phyloP scores from a whole-genome alignment of 2,329 filamentous ascomycete genomes.

The Penicillium vulpinum region DNA sequence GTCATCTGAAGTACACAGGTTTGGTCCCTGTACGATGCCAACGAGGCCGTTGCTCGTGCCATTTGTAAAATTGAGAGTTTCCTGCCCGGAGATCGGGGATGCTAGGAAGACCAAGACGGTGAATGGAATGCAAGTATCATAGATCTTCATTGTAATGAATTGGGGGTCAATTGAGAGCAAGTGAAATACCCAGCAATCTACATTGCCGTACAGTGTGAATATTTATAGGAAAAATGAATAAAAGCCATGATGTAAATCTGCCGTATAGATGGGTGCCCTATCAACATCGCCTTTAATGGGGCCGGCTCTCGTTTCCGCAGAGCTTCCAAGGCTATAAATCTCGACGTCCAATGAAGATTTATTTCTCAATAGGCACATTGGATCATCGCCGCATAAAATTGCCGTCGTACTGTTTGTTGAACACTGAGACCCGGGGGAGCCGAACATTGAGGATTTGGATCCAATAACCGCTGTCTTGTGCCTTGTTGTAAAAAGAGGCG shows the following conservation, averaged over 20 bases:
- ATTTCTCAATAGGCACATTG: background rate
- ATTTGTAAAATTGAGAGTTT: background rate
- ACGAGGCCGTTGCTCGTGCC: background rate
- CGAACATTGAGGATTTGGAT: background rate
- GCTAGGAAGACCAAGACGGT: background rate
- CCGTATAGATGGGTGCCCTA: background rate
- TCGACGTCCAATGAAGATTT: background rate
- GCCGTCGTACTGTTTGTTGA: background rate
- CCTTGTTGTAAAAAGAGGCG: background rate
- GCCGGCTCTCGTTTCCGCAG: constrained; percentile 1
- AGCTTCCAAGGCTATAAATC: background rate
- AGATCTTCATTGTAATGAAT: background rate
- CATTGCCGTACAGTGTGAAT: background rate
- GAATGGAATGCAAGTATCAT: background rate
- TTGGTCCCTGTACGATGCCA: background rate
- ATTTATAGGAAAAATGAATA: background rate
- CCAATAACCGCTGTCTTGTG: background rate
- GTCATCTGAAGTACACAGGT: background rate
- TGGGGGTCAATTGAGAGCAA: background rate
- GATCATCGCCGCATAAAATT: background rate
- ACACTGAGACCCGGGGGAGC: background rate
- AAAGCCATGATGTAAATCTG: constrained; percentile 6
- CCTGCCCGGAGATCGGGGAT: background rate
- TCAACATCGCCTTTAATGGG: background rate
- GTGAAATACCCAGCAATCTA: background rate